phyloP scores from a whole-genome alignment of 768 basidiomycete genomes.

The Mycena epipterygia region DNA sequence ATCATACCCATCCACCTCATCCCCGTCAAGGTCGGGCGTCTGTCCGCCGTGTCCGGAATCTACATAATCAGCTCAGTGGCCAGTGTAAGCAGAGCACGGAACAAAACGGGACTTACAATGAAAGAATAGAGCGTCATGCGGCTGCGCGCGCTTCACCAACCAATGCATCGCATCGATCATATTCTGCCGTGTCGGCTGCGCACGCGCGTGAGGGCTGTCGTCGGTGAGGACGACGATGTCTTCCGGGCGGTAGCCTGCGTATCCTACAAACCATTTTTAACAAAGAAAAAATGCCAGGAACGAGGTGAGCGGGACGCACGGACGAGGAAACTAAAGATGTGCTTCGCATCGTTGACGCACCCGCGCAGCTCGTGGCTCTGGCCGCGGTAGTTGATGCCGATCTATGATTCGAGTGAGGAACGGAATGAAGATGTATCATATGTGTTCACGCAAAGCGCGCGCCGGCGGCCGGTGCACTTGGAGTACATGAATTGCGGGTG shows the following conservation, averaged over 20 bases:
- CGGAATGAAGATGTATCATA: conserved; percentile 6
- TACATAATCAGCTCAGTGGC: conserved; percentile 45
- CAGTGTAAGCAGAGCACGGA: neutral
- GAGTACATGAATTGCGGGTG: conserved; percentile 37
- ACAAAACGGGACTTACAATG: conserved; percentile 62
- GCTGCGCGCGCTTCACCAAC: conserved; percentile 76
- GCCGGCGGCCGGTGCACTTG: conserved; percentile 40
- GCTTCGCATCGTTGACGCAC: conserved; percentile 86
- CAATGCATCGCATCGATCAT: conserved; percentile 65
- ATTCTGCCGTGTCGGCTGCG: conserved; percentile 61
- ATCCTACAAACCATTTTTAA: conserved; percentile 8
- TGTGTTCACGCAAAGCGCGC: conserved; percentile 35
- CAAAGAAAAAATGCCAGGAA: conserved; percentile 1
- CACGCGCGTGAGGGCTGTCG: conserved; percentile 57
- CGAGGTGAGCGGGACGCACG: conserved; percentile 51
- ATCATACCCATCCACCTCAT: conserved; percentile 85
- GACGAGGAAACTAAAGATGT: conserved; percentile 77
- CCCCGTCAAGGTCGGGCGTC: conserved; percentile 80
- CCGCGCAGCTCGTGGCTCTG: conserved; percentile 75
- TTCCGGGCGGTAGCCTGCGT: conserved; percentile 62
- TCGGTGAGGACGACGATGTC: conserved; percentile 81
- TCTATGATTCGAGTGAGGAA: conserved; percentile 52
- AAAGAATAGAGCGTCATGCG: conserved; percentile 83
- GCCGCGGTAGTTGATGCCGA: conserved; percentile 85
- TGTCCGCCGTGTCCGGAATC: conserved; percentile 98